phyloP scores from a whole-genome alignment of 345 rosid genomes.

The Brassica nigra region DNA sequence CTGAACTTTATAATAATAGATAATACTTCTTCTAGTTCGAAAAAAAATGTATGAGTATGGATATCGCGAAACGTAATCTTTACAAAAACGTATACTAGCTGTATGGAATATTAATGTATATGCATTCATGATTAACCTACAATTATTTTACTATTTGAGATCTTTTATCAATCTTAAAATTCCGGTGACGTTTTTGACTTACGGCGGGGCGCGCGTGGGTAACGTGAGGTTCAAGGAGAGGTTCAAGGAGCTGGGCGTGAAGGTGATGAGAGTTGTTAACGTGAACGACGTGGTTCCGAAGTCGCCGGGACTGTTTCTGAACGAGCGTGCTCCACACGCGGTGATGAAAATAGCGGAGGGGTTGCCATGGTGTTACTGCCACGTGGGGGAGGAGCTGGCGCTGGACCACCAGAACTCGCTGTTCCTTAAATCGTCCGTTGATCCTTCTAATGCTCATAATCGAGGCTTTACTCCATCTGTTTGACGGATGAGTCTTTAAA shows the following conservation, averaged over 20 bases:
- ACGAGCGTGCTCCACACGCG: slow-evolving; percentile 50
- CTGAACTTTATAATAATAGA: no score
- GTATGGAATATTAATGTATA: no score
- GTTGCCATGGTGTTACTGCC: slow-evolving; percentile 80
- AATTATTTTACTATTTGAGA: no score
- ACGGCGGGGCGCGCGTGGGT: slow-evolving; percentile 80
- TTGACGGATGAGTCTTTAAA: slow-evolving; percentile 62
- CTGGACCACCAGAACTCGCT: slow-evolving; percentile 72
- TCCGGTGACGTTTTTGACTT: slow-evolving; percentile 62
- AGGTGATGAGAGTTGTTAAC: slow-evolving; percentile 79
- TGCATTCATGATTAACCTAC: no score
- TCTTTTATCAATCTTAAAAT: not conserved
- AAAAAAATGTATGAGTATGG: no score
- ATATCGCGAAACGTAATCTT: no score
- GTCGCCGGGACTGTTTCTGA: slow-evolving; percentile 72
- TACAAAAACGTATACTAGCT: no score
- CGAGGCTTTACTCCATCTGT: slow-evolving; percentile 76
- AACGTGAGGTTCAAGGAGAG: slow-evolving; percentile 68
- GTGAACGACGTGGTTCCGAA: slow-evolving; percentile 67
- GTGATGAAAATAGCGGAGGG: slow-evolving; percentile 57
- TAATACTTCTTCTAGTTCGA: no score
- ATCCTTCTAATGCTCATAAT: slow-evolving; percentile 67
- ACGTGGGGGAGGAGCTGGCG: slow-evolving; percentile 73
- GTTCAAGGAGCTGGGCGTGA: slow-evolving; percentile 57
- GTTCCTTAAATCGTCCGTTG: slow-evolving; percentile 56